Percentiles rank a stretch among this genome's conserved stretches.
phyloP scores from a whole-genome alignment of 768 basidiomycete genomes.

The Dendrothele bispora region DNA sequence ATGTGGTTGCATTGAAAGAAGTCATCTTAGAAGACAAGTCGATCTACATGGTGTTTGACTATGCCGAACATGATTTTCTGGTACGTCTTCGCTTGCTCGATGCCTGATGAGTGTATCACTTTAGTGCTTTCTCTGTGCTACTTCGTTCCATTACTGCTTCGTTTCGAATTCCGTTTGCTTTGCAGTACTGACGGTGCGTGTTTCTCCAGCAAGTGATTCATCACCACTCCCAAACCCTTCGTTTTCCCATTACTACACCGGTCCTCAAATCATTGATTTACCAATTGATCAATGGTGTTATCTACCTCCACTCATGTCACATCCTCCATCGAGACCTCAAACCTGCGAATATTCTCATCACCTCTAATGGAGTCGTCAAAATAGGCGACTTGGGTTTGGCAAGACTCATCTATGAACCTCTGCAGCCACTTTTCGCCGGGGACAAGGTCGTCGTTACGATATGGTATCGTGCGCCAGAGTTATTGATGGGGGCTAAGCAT shows the following conservation, averaged over 20 bases:
- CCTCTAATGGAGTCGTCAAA: conserved; percentile 84
- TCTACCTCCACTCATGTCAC: conserved; percentile 93
- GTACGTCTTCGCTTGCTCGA: conserved; percentile 49
- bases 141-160: no score
- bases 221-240: conserved; percentile 90
- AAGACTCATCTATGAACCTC: conserved; percentile 84
- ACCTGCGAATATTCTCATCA: conserved; percentile 98
- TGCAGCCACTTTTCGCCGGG: conserved; percentile 88
- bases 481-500: conserved; percentile 94
- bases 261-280: conserved; percentile 93
- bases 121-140: background rate
- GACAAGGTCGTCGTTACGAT: conserved; percentile 99
- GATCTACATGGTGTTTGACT: conserved; percentile 99
- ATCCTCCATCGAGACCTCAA: conserved; percentile 98
- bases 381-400: conserved; percentile 98
- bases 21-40: conserved; percentile 98
- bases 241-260: conserved; percentile 67
- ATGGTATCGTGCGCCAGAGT: conserved; percentile 98
- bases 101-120: background rate
- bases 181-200: background rate
- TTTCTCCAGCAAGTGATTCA: conserved; percentile 90
- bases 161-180: background rate
- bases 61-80: conserved; percentile 97
- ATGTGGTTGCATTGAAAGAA: conserved; percentile 87
- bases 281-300: conserved; percentile 90